Percentiles rank a stretch among this genome's conserved stretches.
These are phyloP conservation scores for Yarrowia keelungensis DNA, from an alignment of 805 yeast species.

Conservation along the genomic window DNA sequence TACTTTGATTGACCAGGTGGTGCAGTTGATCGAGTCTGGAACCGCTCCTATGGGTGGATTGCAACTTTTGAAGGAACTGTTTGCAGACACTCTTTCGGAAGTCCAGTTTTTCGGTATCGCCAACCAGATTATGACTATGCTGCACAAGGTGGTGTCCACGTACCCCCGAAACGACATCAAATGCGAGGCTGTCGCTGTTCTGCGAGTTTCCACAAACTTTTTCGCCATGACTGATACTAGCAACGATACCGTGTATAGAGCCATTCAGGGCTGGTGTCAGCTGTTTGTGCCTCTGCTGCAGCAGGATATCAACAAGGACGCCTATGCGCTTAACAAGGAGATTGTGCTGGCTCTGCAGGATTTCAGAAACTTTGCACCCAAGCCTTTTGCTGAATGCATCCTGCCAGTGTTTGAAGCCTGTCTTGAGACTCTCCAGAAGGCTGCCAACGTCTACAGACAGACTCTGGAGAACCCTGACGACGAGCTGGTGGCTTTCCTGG, in stretches of 20 bases:
- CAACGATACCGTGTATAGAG: slow-evolving; percentile 9
- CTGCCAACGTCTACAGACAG: slow-evolving; percentile 3
- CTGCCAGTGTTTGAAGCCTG: slow-evolving; percentile 19
- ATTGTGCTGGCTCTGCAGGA: slow-evolving; percentile 28
- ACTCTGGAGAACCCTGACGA: slow-evolving; percentile 30
- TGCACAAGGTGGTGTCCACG: slow-evolving; percentile 16
- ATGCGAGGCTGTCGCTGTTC: slow-evolving; percentile 48
- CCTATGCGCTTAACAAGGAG: slow-evolving; percentile 11
- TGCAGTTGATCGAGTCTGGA: slow-evolving; percentile 44
- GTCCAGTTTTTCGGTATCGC: slow-evolving; percentile 84
- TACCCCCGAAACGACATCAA: slow-evolving; percentile 37
- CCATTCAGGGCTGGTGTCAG: slow-evolving; percentile 39
- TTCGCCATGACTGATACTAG: slow-evolving; percentile 44
- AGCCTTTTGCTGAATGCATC: slow-evolving; percentile 20
- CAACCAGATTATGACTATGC: slow-evolving; percentile 41
- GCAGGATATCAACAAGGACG: slow-evolving; percentile 5
- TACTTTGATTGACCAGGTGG: slow-evolving; percentile 56
- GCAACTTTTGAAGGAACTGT: slow-evolving; percentile 62
- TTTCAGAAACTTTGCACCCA: slow-evolving; percentile 30
- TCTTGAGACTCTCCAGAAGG: slow-evolving; percentile 12
- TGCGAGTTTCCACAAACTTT: slow-evolving; percentile 48
- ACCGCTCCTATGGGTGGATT: slow-evolving; percentile 56
- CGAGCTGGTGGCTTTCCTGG: slow-evolving; percentile 42
- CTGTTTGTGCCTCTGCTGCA: slow-evolving; percentile 21
- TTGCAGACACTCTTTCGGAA: slow-evolving; percentile 85